Evolutionary conservation across 208 protist species (phyloP).

Genomic region (Strigomonas culicis): DNA sequence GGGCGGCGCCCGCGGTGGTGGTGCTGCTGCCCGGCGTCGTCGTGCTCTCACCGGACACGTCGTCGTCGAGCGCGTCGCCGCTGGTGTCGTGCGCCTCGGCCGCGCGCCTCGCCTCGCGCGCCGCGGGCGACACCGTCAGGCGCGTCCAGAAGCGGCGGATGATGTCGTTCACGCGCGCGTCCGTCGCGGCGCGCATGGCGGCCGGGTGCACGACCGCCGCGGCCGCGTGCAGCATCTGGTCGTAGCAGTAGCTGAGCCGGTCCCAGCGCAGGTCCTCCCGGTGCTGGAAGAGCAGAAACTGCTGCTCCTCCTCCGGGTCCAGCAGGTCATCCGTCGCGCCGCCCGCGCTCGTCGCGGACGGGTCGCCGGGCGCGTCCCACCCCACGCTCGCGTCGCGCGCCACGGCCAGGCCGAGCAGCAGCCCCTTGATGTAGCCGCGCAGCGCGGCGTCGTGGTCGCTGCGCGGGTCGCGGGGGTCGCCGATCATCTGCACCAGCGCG

Average conservation of each 20-base stretch:
- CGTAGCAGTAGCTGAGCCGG: slow-evolving; percentile 58
- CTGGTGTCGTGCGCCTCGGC: slow-evolving; percentile 21
- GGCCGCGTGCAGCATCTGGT: slow-evolving; percentile 49
- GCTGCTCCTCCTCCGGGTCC: slow-evolving; percentile 5
- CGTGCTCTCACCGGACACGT: neutral
- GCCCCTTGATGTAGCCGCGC: neutral
- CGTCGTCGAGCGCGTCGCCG: neutral
- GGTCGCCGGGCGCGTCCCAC: neutral
- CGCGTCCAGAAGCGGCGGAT: slow-evolving; percentile 82
- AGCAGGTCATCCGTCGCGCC: neutral
- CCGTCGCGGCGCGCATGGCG: slow-evolving; percentile 22
- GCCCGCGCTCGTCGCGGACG: no score
- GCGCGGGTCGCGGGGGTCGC: neutral
- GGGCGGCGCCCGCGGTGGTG: neutral
- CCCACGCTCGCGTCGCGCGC: neutral
- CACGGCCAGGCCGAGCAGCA: neutral
- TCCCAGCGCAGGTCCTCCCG: slow-evolving; percentile 57
- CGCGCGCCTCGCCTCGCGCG: slow-evolving; percentile 24
- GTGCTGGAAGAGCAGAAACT: slow-evolving; percentile 28
- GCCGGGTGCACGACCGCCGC: slow-evolving; percentile 17
- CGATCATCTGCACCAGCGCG: neutral
- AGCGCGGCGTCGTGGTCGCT: neutral
- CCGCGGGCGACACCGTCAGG: slow-evolving; percentile 62
- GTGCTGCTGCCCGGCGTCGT: neutral
- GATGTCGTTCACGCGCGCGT: slow-evolving; percentile 64